phyloP scores from a whole-genome alignment of 495 filamentous ascomycete genomes.

The Astrocystis sublimbata region DNA sequence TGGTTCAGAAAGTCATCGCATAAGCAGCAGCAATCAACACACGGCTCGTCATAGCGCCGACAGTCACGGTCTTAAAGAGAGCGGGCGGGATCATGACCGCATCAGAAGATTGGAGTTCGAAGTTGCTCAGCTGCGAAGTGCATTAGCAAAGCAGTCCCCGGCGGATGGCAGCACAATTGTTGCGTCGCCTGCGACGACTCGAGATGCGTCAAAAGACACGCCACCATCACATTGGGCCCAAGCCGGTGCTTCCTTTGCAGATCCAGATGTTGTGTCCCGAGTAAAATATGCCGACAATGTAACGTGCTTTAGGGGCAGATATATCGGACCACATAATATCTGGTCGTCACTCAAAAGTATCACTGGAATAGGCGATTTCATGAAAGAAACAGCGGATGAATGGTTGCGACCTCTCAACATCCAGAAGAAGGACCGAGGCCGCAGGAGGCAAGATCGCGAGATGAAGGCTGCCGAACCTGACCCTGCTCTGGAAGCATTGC shows the following conservation, averaged over 20 bases:
- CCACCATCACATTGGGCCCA: constrained; percentile 28
- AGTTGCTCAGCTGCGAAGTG: constrained; percentile 46
- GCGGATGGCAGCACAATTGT: constrained; percentile 37
- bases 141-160: constrained; percentile 41
- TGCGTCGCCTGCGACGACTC: constrained; percentile 31
- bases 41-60: constrained; percentile 27
- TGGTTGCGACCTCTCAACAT: constrained; percentile 38
- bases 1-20: constrained; percentile 23
- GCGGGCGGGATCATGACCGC: constrained; percentile 44
- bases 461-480: constrained; percentile 29
- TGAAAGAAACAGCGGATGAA: constrained; percentile 37
- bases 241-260: constrained; percentile 28
- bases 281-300: constrained; percentile 35
- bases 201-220: constrained; percentile 31
- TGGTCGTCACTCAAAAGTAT: constrained; percentile 42
- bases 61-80: constrained; percentile 19
- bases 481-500: constrained; percentile 29
- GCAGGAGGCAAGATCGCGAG: constrained; percentile 38
- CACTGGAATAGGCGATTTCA: constrained; percentile 41
- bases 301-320: constrained; percentile 45
- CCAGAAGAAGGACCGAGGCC: constrained; percentile 34
- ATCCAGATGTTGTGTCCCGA: constrained; percentile 40
- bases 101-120: constrained; percentile 53
- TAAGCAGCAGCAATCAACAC: constrained; percentile 24
- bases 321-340: constrained; percentile 51